Conservation (phyloP, 2,329 filamentous ascomycete species). For the Xylariaceae sp. region DNA sequence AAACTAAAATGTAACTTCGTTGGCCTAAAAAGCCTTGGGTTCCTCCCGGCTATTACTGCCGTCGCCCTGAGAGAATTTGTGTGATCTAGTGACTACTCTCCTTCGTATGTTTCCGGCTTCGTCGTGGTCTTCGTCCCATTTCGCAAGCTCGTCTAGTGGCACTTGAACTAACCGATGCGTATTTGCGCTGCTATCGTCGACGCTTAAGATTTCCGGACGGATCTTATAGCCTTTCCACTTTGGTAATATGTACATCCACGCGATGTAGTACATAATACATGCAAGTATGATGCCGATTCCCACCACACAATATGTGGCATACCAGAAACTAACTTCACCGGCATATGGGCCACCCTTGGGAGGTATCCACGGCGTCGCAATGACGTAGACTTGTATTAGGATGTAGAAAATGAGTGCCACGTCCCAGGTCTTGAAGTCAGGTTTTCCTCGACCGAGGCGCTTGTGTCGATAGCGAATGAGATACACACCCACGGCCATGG, state of each 20-base stretch:
- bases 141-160: constrained; percentile 49
- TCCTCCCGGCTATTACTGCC: constrained; percentile 4
- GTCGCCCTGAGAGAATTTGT: constrained; percentile 7
- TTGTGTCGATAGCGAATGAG: constrained; percentile 58
- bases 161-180: constrained; percentile 57
- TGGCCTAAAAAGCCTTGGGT: constrained; percentile 3
- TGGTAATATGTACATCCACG: constrained; percentile 62
- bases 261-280: constrained; percentile 60
- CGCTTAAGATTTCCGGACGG: constrained; percentile 55
- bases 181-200: constrained; percentile 50
- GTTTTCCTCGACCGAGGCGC: constrained; percentile 48
- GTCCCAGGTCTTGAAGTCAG: constrained; percentile 64
- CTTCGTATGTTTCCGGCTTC: constrained; percentile 42
- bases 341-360: constrained; percentile 60
- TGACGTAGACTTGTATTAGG: constrained; percentile 60
- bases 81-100: constrained; percentile 3
- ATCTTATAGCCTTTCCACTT: constrained; percentile 55
- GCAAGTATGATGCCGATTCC: constrained; percentile 61
- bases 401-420: constrained; percentile 61
- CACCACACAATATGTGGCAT: constrained; percentile 67
- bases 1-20: too few relatives aligned
- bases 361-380: constrained; percentile 74
- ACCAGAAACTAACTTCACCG: constrained; percentile 74
- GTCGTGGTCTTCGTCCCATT: constrained; percentile 65
- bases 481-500: constrained; percentile 60